Base-by-base conservation (phyloP, 192 early-diverging fungal genomes). In the Dissophora ornata region DNA sequence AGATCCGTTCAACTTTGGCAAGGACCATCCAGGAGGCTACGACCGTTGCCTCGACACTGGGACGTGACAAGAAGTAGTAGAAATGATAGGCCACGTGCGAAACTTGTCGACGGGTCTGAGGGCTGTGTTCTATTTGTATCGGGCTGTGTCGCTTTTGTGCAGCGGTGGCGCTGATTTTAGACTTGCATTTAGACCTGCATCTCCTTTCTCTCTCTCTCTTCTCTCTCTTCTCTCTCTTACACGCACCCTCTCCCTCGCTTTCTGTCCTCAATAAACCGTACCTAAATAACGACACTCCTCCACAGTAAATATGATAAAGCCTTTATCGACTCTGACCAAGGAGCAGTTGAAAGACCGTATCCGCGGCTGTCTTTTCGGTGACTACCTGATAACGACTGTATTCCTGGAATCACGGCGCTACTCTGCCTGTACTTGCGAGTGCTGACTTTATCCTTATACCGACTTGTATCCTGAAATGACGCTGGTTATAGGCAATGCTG, bases 1-100 rank as follows among this genome's bases (percentile, higher is more conserved):
- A 79, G 48, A 86, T 86, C 68, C 66, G 85, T 19, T 84, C 83
- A 15, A 86, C 85, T 16, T 57, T 86, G n/a, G 85, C 85, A 1
- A 69, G 85, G 42, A 80, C 85, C 2, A 81, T 86, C 42, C 83
- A 86, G 55, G 85, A 86, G 59, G 85, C 85, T 1, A 41, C 85
- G 0, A 84, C 66, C 6, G 85, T 86, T 15, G 85, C 85, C 6
- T 80, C 73, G 19, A 84, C 85, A 0, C 64, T 86, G 21, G 85
- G 85, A 46, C 67, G 67, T 25, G 77, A 77, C 30, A 77, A 77
- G 47, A 77, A 77, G 24, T 59, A 59, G 36, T 38, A 38, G 36
- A 38, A 38, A 38, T 9, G 36, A 6, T 38, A 38, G 7, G 34
- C 15, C 10, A 16, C 10, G 28, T 6, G 34, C 28, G n/a, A n/a